Evolutionary conservation across 2,329 filamentous ascomycete species (phyloP).

Genomic region (Trichoderma sp.): DNA sequence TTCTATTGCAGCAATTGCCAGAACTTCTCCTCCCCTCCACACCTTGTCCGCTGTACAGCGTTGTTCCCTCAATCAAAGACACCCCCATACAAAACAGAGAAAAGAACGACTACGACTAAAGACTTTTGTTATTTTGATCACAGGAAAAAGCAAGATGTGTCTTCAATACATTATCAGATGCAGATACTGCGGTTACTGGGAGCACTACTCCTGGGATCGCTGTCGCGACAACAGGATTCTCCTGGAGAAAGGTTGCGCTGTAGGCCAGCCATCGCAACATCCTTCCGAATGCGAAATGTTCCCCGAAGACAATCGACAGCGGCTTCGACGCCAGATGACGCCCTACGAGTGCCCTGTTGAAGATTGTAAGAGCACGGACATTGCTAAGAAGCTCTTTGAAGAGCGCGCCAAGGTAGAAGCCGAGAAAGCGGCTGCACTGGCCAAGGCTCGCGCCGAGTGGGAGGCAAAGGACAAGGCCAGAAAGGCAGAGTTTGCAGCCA

Average conservation of each 20-base stretch:
- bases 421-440: background rate
- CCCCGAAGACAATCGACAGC: conserved; percentile 12
- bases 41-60: background rate
- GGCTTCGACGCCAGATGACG: conserved; percentile 16
- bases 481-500: conserved; percentile 17
- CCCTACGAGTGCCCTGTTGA: conserved; percentile 21
- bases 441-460: conserved; percentile 13
- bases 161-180: conserved; percentile 22
- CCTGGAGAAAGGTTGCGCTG: conserved; percentile 10
- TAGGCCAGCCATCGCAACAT: conserved; percentile 4
- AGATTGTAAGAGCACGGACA: conserved; percentile 21
- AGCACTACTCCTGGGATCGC: conserved; percentile 23
- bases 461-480: conserved; percentile 18
- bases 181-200: conserved; percentile 17
- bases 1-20: background rate
- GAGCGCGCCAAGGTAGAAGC: conserved; percentile 17
- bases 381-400: conserved; percentile 17
- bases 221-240: conserved; percentile 6
- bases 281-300: conserved; percentile 20
- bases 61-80: background rate
- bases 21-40: background rate
- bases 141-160: conserved; percentile 14
- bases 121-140: conserved; percentile 15
- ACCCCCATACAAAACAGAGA: background rate
- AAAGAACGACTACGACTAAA: conserved; percentile 29